These are phyloP conservation scores for Pulveroboletus sp. DNA, from an alignment of 768 basidiomycete genomes.

Conservation along the genomic window DNA sequence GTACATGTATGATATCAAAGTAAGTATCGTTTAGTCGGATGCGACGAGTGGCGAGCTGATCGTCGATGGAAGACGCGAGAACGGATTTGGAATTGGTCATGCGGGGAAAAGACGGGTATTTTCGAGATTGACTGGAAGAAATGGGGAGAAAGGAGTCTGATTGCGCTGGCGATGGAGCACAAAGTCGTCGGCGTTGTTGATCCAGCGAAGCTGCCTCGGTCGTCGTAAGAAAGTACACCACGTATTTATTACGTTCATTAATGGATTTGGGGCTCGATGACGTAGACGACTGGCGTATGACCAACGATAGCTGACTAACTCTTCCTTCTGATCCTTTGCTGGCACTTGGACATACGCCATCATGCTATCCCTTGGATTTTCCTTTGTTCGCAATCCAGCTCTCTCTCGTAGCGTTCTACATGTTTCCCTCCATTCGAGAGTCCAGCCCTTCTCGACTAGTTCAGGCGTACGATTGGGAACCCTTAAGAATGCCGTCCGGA, in stretches of 20 bases:
- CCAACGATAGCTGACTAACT: constrained; percentile 15
- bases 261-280: no score
- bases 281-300: constrained; percentile 8
- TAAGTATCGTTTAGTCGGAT: constrained; percentile 37
- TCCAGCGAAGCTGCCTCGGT: constrained; percentile 36
- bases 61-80: constrained; percentile 37
- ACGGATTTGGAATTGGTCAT: constrained; percentile 63
- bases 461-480: constrained; percentile 1
- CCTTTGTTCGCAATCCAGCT: constrained; percentile 7
- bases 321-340: not conserved
- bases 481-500: constrained; percentile 28
- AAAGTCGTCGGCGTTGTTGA: constrained; percentile 67
- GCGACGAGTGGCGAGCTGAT: constrained; percentile 5
- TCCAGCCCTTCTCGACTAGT: constrained; percentile 25
- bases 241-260: constrained; percentile 2
- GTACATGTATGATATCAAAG: constrained; percentile 66
- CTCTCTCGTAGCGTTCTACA: constrained; percentile 23
- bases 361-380: constrained; percentile 17
- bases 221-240: not conserved
- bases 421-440: constrained; percentile 15
- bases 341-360: not conserved
- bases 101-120: constrained; percentile 59
- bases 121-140: constrained; percentile 78
- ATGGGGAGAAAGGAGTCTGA: constrained; percentile 49
- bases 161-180: constrained; percentile 68